Base-by-base conservation (phyloP, 2,329 filamentous ascomycete genomes). In the Fusarium tanahbumbuense region DNA sequence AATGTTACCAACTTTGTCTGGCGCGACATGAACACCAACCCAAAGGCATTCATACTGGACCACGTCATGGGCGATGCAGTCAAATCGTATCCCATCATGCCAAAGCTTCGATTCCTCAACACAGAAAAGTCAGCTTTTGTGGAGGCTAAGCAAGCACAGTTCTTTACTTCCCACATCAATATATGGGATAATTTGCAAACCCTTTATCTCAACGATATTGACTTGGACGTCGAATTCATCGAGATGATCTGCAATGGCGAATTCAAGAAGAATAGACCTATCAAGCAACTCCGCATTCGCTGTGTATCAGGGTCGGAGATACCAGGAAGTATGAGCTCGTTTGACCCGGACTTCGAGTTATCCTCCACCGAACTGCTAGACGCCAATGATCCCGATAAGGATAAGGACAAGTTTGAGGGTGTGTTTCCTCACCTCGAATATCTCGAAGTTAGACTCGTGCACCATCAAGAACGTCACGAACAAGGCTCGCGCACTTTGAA, bases 1-100 rank as follows among this genome's bases (percentile, higher is more conserved):
- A 70, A 67, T 6, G 44, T 67, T 1, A 69, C 67, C 8, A 67
- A 44, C 2, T 70, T 70, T 16, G 46, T 40, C 23, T 70, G 67
- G 67, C 40, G 48, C 4, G 67, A 70, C 8, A 30, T 18, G 27
- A 70, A 69, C 20, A 62, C 42, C n/a, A 69, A 70, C 22, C 67
- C 67, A 11, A 55, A 48, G 20, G 48, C 52, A 5, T 50, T 46
- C 6, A 20, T 67, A 5, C 28, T 69, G 22, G 57, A 67, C 22
- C 13, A 27, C 3, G 40, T 69, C 1, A 50, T 69, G 22, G 15
- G 30, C 5, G 49, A 47, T 3, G 28, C 50, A 7, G 44, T 57
- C 5, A 22, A 54, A 7, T 20, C n/a, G 41, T 12, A 7, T 32
- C 67, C 62, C 20, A 48, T 69, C 2, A 58, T 69, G 67, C 62